A percentile compares a stretch with the other conserved stretches of the same genome.
Conservation (phyloP, 2,329 filamentous ascomycete species). For the Epichloe bromicola region DNA sequence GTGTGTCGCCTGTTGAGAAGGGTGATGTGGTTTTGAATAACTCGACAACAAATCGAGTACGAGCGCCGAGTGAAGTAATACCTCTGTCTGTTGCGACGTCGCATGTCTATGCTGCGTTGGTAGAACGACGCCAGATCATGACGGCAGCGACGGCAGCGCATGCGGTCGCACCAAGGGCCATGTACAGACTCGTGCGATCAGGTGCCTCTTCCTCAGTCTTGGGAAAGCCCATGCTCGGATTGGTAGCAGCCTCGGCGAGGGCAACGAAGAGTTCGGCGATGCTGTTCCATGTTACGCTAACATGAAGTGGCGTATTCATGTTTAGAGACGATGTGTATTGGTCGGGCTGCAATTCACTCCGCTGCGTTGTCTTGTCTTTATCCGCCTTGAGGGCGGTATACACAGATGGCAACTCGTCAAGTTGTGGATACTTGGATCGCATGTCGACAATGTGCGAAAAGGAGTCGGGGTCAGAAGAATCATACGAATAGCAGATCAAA, state of each 20-base stretch:
- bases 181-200: conserved; percentile 74
- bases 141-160: conserved; percentile 50
- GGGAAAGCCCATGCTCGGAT: conserved; percentile 77
- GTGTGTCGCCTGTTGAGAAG: not conserved
- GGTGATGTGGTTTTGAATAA: not conserved
- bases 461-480: conserved; percentile 91
- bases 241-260: conserved; percentile 82
- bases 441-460: conserved; percentile 84
- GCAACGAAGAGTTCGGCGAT: conserved; percentile 89
- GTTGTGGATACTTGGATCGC: conserved; percentile 63
- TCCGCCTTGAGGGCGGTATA: conserved; percentile 94
- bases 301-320: conserved; percentile 86
- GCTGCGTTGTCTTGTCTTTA: conserved; percentile 90
- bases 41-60: not conserved
- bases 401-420: conserved; percentile 81
- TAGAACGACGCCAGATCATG: conserved; percentile 51
- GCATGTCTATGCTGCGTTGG: conserved; percentile 27
- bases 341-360: conserved; percentile 81
- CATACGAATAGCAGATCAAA: conserved; percentile 88
- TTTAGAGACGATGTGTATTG: conserved; percentile 74
- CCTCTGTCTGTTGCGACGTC: not conserved
- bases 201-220: conserved; percentile 76
- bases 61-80: not conserved
- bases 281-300: conserved; percentile 86
- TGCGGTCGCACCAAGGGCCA: conserved; percentile 63